Percentiles rank a stretch among this genome's conserved stretches.
Evolutionary conservation across 257 asterid species (phyloP).

Genomic region (Misopates orontium): DNA sequence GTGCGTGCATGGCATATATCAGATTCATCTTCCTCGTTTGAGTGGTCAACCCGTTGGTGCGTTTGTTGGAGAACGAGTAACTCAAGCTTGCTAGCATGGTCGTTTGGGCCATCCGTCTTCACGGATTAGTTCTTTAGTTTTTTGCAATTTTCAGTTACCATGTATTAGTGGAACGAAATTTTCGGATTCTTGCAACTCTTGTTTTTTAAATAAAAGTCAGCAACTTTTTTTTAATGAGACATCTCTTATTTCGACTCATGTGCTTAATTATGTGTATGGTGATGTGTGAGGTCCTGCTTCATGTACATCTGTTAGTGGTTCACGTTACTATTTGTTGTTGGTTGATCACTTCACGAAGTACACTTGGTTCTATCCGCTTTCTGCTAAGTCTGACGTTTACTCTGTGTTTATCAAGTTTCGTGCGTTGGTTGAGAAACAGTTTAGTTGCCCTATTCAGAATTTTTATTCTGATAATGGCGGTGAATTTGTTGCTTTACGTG

Average conservation of each 20-base stretch:
- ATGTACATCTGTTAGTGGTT: neutral
- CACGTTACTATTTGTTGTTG: neutral
- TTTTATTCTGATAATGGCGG: slow-evolving; percentile 13
- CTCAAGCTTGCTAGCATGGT: neutral
- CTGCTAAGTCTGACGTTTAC: neutral
- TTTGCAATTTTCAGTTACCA: neutral
- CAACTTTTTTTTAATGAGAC: neutral
- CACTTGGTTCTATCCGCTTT: neutral
- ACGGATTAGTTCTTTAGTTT: neutral
- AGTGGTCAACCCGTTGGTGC: neutral
- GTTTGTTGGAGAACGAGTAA: too few species aligned
- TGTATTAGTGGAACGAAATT: neutral
- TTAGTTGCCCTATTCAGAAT: neutral
- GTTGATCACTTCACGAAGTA: neutral
- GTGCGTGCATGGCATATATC: neutral
- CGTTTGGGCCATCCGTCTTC: neutral
- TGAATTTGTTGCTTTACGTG: neutral
- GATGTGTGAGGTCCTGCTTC: neutral
- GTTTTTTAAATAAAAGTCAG: neutral
- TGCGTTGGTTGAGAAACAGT: slow-evolving; percentile 6
- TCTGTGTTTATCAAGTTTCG: neutral
- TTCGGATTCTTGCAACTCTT: neutral
- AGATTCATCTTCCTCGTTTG: neutral
- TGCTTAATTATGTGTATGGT: neutral
- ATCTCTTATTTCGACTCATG: neutral